Percentiles rank a stretch among this genome's conserved stretches.
phyloP scores from a whole-genome alignment of 2,329 filamentous ascomycete genomes.

The Scedosporium apiospermum region DNA sequence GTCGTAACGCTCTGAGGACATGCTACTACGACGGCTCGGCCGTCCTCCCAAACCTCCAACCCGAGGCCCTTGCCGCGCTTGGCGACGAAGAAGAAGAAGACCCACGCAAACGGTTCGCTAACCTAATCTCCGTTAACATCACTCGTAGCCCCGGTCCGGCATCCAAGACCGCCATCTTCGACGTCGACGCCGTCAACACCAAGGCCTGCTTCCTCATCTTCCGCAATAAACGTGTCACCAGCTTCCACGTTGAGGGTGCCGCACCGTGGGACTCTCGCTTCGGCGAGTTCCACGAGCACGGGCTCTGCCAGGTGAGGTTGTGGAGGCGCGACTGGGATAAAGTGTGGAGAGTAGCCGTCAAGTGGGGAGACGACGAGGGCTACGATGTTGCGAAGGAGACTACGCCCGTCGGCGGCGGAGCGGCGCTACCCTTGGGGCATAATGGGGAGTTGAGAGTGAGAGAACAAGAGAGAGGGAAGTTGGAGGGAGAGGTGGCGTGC shows the following conservation, averaged over 20 bases:
- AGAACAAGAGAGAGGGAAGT: neutral
- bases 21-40: slow-evolving; percentile 61
- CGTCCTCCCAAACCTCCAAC: slow-evolving; percentile 51
- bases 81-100: slow-evolving; percentile 26
- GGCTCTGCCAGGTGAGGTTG: slow-evolving; percentile 60
- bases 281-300: slow-evolving; percentile 50
- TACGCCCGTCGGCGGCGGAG: neutral
- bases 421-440: slow-evolving; percentile 5
- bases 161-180: slow-evolving; percentile 47
- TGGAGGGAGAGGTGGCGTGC: slow-evolving; percentile 64
- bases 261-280: slow-evolving; percentile 54
- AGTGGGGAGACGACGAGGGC: slow-evolving; percentile 39
- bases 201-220: slow-evolving; percentile 69
- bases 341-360: slow-evolving; percentile 66
- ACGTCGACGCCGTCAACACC: slow-evolving; percentile 64
- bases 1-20: slow-evolving; percentile 42
- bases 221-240: slow-evolving; percentile 49
- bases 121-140: slow-evolving; percentile 45
- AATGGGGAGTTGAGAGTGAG: slow-evolving; percentile 11
- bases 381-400: neutral
- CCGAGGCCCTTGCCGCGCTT: slow-evolving; percentile 28
- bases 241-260: slow-evolving; percentile 54
- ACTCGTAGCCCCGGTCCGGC: slow-evolving; percentile 22
- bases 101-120: slow-evolving; percentile 22
- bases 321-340: slow-evolving; percentile 76